Percentiles rank a stretch among this genome's conserved stretches.
Conservation (phyloP, 305 asterid genomes). For the Rubia tinctorum region DNA sequence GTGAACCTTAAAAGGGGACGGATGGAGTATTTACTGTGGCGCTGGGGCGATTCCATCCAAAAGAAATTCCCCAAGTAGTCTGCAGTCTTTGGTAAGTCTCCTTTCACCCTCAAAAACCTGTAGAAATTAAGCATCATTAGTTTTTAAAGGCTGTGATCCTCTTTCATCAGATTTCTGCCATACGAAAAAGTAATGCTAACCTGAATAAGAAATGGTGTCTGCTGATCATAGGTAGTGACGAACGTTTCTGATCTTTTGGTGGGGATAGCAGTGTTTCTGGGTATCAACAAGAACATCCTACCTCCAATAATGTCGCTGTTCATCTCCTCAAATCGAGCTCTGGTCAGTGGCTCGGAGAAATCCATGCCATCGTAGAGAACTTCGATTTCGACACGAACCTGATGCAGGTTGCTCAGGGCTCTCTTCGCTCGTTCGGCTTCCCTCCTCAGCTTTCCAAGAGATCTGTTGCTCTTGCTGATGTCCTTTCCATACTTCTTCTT, state of each 20-base stretch:
- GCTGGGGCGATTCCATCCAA: slow-evolving; percentile 71
- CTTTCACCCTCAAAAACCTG: slow-evolving; percentile 85
- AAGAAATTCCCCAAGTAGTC: slow-evolving; percentile 70
- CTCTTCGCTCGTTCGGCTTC: slow-evolving; percentile 87
- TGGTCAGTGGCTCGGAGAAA: slow-evolving; percentile 85
- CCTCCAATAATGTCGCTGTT: no score
- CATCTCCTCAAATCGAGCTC: slow-evolving; percentile 92
- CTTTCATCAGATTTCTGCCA: no score
- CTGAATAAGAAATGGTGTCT: slow-evolving; percentile 59
- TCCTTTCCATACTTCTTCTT: slow-evolving; percentile 92
- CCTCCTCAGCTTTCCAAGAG: slow-evolving; percentile 80
- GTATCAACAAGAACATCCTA: no score
- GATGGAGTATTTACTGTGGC: slow-evolving; percentile 44
- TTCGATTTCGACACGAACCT: slow-evolving; percentile 84
- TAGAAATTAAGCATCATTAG: no score
- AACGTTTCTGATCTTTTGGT: no score
- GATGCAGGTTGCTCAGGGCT: slow-evolving; percentile 89
- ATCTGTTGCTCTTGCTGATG: slow-evolving; percentile 83
- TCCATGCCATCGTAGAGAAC: slow-evolving; percentile 80
- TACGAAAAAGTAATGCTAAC: no score
- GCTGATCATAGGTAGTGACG: slow-evolving; percentile 84
- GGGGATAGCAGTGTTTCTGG: no score
- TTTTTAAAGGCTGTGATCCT: no score
- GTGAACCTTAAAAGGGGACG: no score
- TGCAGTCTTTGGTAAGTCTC: slow-evolving; percentile 71